phyloP scores from a whole-genome alignment of 164 flowering plant genomes.

The Kingdonia uniflora region DNA sequence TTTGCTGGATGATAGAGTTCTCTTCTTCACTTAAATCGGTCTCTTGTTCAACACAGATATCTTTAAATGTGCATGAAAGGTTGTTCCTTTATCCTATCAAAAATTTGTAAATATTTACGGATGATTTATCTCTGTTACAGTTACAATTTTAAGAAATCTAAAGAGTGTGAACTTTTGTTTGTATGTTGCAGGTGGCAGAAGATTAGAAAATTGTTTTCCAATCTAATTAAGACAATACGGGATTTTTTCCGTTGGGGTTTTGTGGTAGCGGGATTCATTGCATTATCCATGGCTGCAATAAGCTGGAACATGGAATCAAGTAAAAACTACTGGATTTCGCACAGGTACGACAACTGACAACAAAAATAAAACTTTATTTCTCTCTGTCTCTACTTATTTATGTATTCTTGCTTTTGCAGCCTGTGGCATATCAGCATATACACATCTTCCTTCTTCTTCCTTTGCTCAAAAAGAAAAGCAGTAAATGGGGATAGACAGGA shows the following conservation, averaged over 20 bases:
- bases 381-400: no score
- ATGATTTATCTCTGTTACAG: background rate
- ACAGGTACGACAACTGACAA: constrained; percentile 45
- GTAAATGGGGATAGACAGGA: constrained; percentile 18
- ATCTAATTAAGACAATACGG: constrained; percentile 36
- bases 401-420: constrained; percentile 37
- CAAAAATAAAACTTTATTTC: background rate
- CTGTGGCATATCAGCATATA: constrained; percentile 81
- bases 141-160: background rate
- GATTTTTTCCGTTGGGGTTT: constrained; percentile 70
- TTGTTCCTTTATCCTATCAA: background rate
- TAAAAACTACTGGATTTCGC: constrained; percentile 94
- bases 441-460: constrained; percentile 89
- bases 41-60: constrained; percentile 26
- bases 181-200: constrained; percentile 45
- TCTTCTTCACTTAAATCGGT: constrained; percentile 31
- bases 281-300: constrained; percentile 60
- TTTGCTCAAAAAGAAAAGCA: constrained; percentile 54
- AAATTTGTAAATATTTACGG: background rate
- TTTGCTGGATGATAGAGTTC: constrained; percentile 69
- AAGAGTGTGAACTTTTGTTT: background rate
- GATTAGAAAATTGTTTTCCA: constrained; percentile 30
- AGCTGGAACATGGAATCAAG: constrained; percentile 71
- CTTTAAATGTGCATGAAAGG: constrained; percentile 34
- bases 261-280: constrained; percentile 43